Evolutionary conservation across 352 stramenopile species (phyloP).

Genomic region (Phytophthora cryptogea): DNA sequence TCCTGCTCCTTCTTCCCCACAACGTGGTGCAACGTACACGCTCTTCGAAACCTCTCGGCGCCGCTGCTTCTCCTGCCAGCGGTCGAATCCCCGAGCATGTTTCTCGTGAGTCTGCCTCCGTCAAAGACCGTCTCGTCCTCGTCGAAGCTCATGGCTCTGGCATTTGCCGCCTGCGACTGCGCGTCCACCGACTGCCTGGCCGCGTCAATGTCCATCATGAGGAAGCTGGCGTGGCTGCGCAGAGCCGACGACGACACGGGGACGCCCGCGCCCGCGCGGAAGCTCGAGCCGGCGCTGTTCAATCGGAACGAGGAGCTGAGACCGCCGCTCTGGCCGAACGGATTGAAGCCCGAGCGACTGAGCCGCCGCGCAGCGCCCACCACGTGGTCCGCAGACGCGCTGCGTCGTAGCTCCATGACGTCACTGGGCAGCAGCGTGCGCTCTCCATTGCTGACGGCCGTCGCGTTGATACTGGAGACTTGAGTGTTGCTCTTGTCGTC

Average conservation of each 20-base stretch:
- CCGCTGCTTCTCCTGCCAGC: conserved; percentile 28
- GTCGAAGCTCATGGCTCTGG: conserved; percentile 19
- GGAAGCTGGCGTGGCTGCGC: conserved; percentile 46
- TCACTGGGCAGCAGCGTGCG: conserved; percentile 34
- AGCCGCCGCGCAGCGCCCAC: conserved; percentile 25
- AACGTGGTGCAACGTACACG: conserved; percentile 50
- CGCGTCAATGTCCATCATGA: conserved; percentile 62
- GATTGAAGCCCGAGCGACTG: conserved; percentile 38
- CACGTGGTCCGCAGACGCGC: conserved; percentile 38
- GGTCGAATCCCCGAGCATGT: conserved; percentile 47
- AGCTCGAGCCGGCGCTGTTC: conserved; percentile 29
- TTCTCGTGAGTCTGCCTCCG: conserved; percentile 40
- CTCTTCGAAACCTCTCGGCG: conserved; percentile 40
- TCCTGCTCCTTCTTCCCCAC: neutral
- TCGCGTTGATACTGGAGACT: neutral
- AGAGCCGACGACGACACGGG: conserved; percentile 36
- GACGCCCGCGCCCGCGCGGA: conserved; percentile 29
- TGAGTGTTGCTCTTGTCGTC: conserved; percentile 32
- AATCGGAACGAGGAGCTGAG: conserved; percentile 32
- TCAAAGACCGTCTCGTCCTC: conserved; percentile 30
- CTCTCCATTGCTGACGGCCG: conserved; percentile 7
- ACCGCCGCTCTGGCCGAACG: conserved; percentile 27
- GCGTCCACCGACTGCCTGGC: conserved; percentile 43
- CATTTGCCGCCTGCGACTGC: conserved; percentile 10
- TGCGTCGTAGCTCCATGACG: conserved; percentile 47